Evolutionary conservation across 1,139 yeast species (phyloP), one percentile per base, ranked within the genome.

Genomic region (Debaryomyces nepalensis): DNA sequence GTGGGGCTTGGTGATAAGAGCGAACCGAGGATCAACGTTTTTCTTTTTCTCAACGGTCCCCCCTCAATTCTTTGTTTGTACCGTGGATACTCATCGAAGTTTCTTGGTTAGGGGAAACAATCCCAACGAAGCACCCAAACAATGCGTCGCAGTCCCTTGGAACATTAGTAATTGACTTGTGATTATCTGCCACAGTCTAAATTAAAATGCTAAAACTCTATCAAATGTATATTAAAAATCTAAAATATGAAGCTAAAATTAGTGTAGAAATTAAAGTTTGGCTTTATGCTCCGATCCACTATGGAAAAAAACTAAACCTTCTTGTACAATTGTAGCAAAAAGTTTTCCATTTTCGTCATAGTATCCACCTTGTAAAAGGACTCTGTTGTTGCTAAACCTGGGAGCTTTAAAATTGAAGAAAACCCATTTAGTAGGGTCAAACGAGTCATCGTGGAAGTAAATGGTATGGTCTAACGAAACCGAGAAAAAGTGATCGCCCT

Each of bases 391-490:
- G 43, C 66, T 51, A 40, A 69, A 60, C 33, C 73, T 58, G 10
- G 71, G 70, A 6, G 71, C 63, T 37, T 52, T 55, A 50, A 64
- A 66, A 30, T 60, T 61, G 46, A 68, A 64, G 40, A 63, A 67
- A 36, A 63, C 54, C 75, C 77, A 73, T 21, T 64, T 54, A 5
- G 65, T 64, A 2, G 75, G 76, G 46, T 72, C 73, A 41, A 71
- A 71, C 34, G 62, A 64, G 37, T 64, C 73, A 44, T 72, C 77
- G 47, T 73, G 78, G 52, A 68, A 68, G 46, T 61, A 70, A 6
- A 73, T 58, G 5, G 70, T 52, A 46, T 73, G 78, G 54, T 73
- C 78, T 41, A 73, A 59, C 6, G 75, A 68, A 3, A 72, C 70
- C 4, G 70, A 64, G 47, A 72, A 70, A 39, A 65, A 69, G 46